Evolutionary conservation across 176 grass and related monocot species (phyloP).

Genomic region (Cocos nucifera): DNA sequence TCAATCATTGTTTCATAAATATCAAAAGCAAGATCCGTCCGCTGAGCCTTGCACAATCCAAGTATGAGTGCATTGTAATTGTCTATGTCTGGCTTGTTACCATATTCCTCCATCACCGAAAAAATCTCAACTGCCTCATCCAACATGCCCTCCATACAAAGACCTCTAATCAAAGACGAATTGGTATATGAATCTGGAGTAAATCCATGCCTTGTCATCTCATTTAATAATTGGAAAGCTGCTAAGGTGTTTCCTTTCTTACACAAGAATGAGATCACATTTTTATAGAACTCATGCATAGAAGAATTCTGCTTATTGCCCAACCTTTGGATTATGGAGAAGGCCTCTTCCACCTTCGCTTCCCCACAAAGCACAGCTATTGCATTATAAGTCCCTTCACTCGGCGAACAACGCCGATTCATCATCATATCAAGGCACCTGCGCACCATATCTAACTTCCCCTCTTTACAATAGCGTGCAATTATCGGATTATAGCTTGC

Average conservation of each 20-base stretch:
- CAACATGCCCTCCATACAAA: slow-evolving; percentile 27
- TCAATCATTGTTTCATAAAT: slow-evolving; percentile 24
- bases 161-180: slow-evolving; percentile 25
- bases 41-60: slow-evolving; percentile 24
- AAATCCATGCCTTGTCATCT: slow-evolving; percentile 26
- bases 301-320: slow-evolving; percentile 7
- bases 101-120: slow-evolving; percentile 22
- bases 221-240: slow-evolving; percentile 22
- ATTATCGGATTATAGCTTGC: slow-evolving; percentile 27
- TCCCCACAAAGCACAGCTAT: slow-evolving; percentile 24
- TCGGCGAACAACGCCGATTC: slow-evolving; percentile 10
- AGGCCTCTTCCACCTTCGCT: slow-evolving; percentile 23
- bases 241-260: slow-evolving; percentile 30
- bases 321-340: slow-evolving; percentile 19
- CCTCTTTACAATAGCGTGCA: slow-evolving; percentile 19
- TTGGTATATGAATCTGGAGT: slow-evolving; percentile 19
- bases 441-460: slow-evolving; percentile 17
- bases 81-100: slow-evolving; percentile 16
- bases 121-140: slow-evolving; percentile 21
- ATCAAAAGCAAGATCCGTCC: slow-evolving; percentile 19
- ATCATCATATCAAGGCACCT: slow-evolving; percentile 23
- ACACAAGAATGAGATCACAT: slow-evolving; percentile 25
- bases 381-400: slow-evolving; percentile 28
- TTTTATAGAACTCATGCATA: slow-evolving; percentile 24
- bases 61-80: slow-evolving; percentile 30